phyloP scores from a whole-genome alignment of 169 alveolate species.

The Eimeria tenella region DNA sequence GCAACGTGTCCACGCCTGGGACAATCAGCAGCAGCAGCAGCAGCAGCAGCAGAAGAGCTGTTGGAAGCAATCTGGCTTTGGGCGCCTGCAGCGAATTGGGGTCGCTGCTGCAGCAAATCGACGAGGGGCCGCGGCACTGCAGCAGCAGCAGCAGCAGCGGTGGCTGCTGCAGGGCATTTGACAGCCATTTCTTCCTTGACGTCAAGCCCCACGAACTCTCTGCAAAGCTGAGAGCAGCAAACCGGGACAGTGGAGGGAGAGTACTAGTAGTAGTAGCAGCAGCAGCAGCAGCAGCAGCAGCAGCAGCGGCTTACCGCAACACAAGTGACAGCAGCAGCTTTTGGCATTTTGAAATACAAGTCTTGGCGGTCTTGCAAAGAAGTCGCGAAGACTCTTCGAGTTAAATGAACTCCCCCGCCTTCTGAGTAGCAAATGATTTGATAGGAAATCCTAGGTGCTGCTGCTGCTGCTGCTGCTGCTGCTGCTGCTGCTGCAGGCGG shows the following conservation, averaged over 20 bases:
- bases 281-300: too few species aligned
- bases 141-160: neutral
- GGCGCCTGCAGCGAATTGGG: too few species aligned
- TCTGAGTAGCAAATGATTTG: constrained; percentile 41
- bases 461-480: neutral
- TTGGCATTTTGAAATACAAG: neutral
- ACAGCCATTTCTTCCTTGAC: neutral
- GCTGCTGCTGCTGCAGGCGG: too few species aligned
- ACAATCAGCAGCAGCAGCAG: too few species aligned
- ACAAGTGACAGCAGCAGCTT: neutral
- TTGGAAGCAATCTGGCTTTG: too few species aligned
- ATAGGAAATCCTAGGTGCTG: neutral
- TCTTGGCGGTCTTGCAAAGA: neutral
- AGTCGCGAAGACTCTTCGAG: neutral
- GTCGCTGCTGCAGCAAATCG: too few species aligned
- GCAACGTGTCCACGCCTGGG: too few species aligned
- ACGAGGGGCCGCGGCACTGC: too few species aligned
- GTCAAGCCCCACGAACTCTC: constrained; percentile 7
- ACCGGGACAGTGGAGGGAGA: neutral
- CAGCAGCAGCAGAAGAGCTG: too few species aligned
- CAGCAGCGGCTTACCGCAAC: neutral
- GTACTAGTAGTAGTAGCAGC: neutral
- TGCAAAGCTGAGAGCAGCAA: neutral
- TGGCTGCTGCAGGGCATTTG: neutral
- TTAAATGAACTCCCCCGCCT: neutral